Evolutionary conservation across 768 basidiomycete genomes (phyloP), one percentile per base, ranked within the genome.

Genomic region (Lactarius hengduanensis): DNA sequence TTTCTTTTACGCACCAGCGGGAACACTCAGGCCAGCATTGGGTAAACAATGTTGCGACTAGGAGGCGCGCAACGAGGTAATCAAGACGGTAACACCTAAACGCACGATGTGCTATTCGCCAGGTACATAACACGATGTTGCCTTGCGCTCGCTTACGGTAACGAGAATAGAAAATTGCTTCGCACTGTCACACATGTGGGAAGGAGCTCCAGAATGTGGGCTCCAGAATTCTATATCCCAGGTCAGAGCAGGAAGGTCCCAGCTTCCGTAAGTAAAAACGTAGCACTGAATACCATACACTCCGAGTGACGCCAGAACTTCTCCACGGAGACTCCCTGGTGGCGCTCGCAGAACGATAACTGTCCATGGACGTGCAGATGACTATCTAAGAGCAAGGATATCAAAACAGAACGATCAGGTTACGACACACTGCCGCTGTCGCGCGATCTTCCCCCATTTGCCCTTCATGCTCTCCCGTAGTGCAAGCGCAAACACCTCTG

Each of bases 401-500:
- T 61, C 67, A 68, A 45, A 26, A 55, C 30, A 22, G 55, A 45
- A 32, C 63, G 18, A 67, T 76, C 71, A 83, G 61, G 80, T 76
- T 22, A 94, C 80, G 56, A 94, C 83, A 79, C 94, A 96, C 72
- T 84, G 83, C 78, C 82, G 83, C 74, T 85, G 80, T 76, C 83
- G 87, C 57, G 86, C 83, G 71, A 84, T 86, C 78, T 89, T 88
- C 38, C 86, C 85, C 87, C 91, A 90, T 60, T 84, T 81, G 22
- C 89, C 86, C 70, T 83, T 88, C 86, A 98, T 83, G 73, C 93
- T 93, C 80, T 98, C 94, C 76, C 85, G 86, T 67, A 98, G 78
- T 7, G 97, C 97, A 16, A 90, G 83, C 47, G 87, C 82, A 76
- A 99, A 98, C 43, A 98, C 96, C 56, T 96, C 94, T 92, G 88